A percentile compares a stretch with the other conserved stretches of the same genome.
phyloP scores from a whole-genome alignment of 1,139 yeast genomes.

The Groenewaldozyma auringiensis region DNA sequence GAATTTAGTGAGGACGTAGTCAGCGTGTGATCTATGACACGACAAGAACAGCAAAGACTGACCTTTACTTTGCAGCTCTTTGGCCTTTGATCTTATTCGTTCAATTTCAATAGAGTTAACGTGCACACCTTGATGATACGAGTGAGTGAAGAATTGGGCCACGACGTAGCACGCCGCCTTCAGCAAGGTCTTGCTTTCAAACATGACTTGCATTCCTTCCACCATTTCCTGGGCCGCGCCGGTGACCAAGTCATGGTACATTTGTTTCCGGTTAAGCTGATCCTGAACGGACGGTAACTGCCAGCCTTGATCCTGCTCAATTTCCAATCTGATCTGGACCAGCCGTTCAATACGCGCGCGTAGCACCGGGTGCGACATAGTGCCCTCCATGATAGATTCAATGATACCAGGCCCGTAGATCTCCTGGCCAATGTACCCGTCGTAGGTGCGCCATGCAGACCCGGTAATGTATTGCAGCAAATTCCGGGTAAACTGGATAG shows the following conservation, averaged over 20 bases:
- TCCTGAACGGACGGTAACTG: conserved; percentile 17
- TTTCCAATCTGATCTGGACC: conserved; percentile 27
- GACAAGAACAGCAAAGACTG: conserved; percentile 37
- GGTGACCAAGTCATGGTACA: conserved; percentile 27
- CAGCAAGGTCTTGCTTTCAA: conserved; percentile 28
- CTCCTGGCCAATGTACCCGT: conserved; percentile 32
- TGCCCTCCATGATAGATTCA: conserved; percentile 25
- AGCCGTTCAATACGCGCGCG: conserved; percentile 26
- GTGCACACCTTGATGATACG: conserved; percentile 40
- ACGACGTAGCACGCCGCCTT: conserved; percentile 33
- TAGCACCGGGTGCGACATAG: conserved; percentile 28
- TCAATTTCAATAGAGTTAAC: conserved; percentile 31
- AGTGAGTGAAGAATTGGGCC: conserved; percentile 34
- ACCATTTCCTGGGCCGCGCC: conserved; percentile 28
- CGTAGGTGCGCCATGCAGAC: conserved; percentile 33
- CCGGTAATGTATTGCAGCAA: conserved; percentile 30
- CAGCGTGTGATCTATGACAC: conserved; percentile 59
- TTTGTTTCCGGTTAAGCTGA: conserved; percentile 21
- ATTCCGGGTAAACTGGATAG: conserved; percentile 27
- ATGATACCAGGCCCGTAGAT: conserved; percentile 31
- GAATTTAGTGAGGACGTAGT: conserved; percentile 55
- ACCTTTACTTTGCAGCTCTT: conserved; percentile 29
- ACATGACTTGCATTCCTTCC: conserved; percentile 30
- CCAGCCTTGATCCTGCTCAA: conserved; percentile 22
- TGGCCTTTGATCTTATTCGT: conserved; percentile 30